Base-by-base conservation (phyloP, 805 yeast species). In the Saccharomycopsis guyanensis region DNA sequence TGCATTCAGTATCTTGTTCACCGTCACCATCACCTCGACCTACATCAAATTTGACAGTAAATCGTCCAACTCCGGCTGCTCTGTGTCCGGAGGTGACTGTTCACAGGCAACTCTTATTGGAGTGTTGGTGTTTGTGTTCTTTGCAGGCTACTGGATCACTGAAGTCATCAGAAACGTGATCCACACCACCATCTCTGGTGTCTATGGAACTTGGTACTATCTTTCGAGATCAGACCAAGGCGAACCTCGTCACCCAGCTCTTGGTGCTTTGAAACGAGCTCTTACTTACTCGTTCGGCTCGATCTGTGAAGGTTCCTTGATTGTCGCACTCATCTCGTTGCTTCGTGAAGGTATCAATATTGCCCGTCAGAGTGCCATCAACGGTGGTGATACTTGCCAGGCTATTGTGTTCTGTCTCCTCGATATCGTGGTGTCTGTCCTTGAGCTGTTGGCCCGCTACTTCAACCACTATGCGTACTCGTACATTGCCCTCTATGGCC, bases 181-280 rank as follows among this genome's bases (percentile, higher is more conserved):
- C 32, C 95, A 89, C 58, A 84, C 82, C 19, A 76, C 88, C 1
- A 79, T 86, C 40, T 73, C 91, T 20, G 95, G 95, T 22, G 78
- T 87, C 16, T 89, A 76, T 60, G 96, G 96, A 7, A 76, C 91
- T 6, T 89, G 97, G 96, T 88, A 86, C 63, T 89, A 86, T 63
- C 73, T 84, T 62, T 74, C 83, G 16, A 70, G 71, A 46, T 76
- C 87, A 10, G 87, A 81, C 59, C 82, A 82, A 60, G 88, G 88
- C 2, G 81, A 76, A 67, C 95, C 96, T 27, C 71, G 60, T 56
- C 72, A 75, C 68, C 91, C 95, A 2, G 93, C 94, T 0, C 66
- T 80, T 51, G 88, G 93, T 2, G 81, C 96, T 2, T 77, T 88
- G 54, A 76, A 70, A 56, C 73, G 95, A 54, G 86, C 95, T 1